Evolutionary conservation across 2,329 filamentous ascomycete species (phyloP).

Genomic region (Claviceps quebecensis): DNA sequence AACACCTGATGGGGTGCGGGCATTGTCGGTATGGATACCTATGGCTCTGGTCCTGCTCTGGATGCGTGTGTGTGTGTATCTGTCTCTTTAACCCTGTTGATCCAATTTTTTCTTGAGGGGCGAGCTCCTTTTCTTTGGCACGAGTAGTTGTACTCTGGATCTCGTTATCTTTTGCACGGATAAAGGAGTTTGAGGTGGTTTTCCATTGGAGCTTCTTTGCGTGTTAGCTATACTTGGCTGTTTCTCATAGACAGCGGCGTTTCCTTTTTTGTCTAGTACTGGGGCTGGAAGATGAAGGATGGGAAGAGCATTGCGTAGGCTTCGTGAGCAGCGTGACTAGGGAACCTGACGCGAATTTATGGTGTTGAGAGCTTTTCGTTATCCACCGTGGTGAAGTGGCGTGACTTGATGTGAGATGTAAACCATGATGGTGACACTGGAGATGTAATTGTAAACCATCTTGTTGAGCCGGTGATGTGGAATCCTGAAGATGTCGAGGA

Average conservation of each 20-base stretch:
- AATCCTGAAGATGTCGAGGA: too few species aligned
- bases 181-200: too few species aligned
- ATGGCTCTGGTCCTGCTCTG: too few species aligned
- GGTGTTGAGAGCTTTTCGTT: too few species aligned
- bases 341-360: too few species aligned
- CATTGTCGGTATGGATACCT: too few species aligned
- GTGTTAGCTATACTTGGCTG: slow-evolving; percentile 9
- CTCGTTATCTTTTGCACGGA: slow-evolving; percentile 3
- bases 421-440: too few species aligned
- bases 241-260: slow-evolving; percentile 20
- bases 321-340: background rate
- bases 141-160: slow-evolving; percentile 1
- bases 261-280: slow-evolving; percentile 12
- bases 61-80: background rate
- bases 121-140: background rate
- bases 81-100: background rate
- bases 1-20: too few species aligned
- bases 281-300: background rate
- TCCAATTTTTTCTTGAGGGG: background rate
- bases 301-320: slow-evolving; percentile 10
- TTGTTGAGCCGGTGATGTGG: too few species aligned
- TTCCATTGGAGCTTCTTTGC: slow-evolving; percentile 1
- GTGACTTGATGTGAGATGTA: too few species aligned
- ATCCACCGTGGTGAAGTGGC: too few species aligned
- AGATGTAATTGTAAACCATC: too few species aligned